Percentiles rank a stretch among this genome's conserved stretches.
These are phyloP conservation scores for Penicillium sp. DNA, from an alignment of 2,329 filamentous ascomycete genomes.

Conservation along the genomic window DNA sequence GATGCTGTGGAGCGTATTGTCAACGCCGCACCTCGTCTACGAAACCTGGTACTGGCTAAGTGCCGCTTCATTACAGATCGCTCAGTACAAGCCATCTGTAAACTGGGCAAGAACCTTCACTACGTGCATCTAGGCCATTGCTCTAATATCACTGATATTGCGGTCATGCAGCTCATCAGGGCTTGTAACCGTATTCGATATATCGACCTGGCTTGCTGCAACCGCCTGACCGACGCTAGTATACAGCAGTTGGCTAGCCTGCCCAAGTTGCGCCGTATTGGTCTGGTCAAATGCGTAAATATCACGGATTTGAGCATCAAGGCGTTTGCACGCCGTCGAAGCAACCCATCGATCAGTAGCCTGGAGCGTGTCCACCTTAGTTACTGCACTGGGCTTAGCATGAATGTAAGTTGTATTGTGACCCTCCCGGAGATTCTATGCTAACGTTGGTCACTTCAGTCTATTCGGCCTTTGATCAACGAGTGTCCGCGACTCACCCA, in stretches of 20 bases:
- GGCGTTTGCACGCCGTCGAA: slow-evolving; percentile 65
- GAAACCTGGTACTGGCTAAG: slow-evolving; percentile 92
- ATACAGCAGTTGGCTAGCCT: slow-evolving; percentile 80
- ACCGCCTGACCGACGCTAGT: slow-evolving; percentile 81
- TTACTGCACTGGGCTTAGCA: slow-evolving; percentile 83
- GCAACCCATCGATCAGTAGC: slow-evolving; percentile 63
- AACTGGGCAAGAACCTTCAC: slow-evolving; percentile 91
- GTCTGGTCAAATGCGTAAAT: slow-evolving; percentile 85
- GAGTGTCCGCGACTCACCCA: slow-evolving; percentile 91
- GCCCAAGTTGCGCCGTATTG: slow-evolving; percentile 91
- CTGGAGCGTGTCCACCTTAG: slow-evolving; percentile 94
- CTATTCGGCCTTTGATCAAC: slow-evolving; percentile 85
- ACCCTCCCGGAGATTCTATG: background rate
- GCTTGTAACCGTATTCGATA: slow-evolving; percentile 92
- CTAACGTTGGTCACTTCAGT: slow-evolving; percentile 52
- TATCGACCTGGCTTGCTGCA: slow-evolving; percentile 96
- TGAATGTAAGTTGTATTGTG: slow-evolving; percentile 62
- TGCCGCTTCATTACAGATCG: slow-evolving; percentile 89
- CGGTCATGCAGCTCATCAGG: slow-evolving; percentile 79
- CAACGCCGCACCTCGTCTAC: slow-evolving; percentile 77
- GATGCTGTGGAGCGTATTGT: slow-evolving; percentile 87
- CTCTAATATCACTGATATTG: slow-evolving; percentile 82
- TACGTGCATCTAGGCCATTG: slow-evolving; percentile 97
- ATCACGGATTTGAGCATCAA: slow-evolving; percentile 91
- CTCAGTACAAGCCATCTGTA: slow-evolving; percentile 82